phyloP scores from a whole-genome alignment of 31 red algal species.

The Bonnemaisonia californica region DNA sequence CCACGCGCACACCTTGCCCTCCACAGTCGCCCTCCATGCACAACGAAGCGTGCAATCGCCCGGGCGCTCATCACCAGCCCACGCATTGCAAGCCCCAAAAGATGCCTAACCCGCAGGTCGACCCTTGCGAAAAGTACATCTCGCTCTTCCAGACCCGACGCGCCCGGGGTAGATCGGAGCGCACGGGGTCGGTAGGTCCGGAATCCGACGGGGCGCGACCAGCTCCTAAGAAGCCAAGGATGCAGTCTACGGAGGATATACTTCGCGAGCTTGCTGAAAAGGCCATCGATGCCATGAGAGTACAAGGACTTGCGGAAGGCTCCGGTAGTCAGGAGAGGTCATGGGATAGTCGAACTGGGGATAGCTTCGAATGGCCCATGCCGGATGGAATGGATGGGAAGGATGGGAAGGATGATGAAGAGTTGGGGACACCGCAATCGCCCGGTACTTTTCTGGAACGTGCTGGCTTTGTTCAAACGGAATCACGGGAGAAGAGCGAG shows the following conservation, averaged over 20 bases:
- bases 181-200: not conserved
- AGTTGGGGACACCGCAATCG: constrained; percentile 3
- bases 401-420: constrained; percentile 3
- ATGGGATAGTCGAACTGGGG: not conserved
- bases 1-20: too few species aligned
- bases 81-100: too few species aligned
- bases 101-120: not conserved
- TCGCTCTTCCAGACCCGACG: not conserved
- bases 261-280: not conserved
- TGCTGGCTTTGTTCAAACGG: constrained; percentile 3
- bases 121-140: not conserved
- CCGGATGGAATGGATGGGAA: not conserved
- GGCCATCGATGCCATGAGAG: not conserved
- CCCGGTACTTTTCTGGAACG: constrained; percentile 24
- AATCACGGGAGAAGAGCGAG: not conserved
- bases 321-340: not conserved
- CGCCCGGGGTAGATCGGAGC: not conserved
- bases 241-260: not conserved
- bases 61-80: too few species aligned
- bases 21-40: too few species aligned
- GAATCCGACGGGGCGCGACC: not conserved
- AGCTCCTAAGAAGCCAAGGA: not conserved
- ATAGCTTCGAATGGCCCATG: not conserved
- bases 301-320: not conserved
- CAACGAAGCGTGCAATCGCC: too few species aligned